Base-by-base conservation (phyloP, 2,329 filamentous ascomycete species). In the Trichoderma citrinoviride region DNA sequence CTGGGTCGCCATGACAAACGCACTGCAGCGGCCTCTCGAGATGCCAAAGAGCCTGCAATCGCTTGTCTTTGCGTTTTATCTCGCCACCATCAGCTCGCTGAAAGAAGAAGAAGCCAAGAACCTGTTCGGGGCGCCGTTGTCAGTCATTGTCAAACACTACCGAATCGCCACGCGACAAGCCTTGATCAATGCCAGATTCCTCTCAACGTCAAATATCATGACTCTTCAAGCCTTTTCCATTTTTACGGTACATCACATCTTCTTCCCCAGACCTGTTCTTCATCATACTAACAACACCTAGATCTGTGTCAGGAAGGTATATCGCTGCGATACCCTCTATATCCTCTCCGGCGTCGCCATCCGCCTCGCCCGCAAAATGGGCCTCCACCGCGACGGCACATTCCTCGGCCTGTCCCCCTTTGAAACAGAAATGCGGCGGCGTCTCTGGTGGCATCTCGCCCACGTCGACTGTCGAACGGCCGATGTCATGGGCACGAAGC, bases 401-500 rank as follows among this genome's bases (percentile, higher is more conserved):
- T 61, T 43, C 10, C 57, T 61, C 8, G 57, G 57, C 8, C 47
- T 61, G 0, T 5, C 57, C 0, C 85, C 86, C 0, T 88, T 89
- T 69, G 87, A 90, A 69, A 83, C 83, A 1, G 87, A 90, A 71
- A 89, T 90, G 80, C 82, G 87, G n/a, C 79, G 87, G 44, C 80
- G 87, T 3, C 78, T 90, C 17, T 90, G 87, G 87, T 88, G 86
- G 86, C 82, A 86, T 70, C 81, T 89, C 25, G 79, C 86, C 52
- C 77, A 87, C 60, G 77, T 85, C 57, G 86, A 88, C 67, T 78
- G 81, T 47, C 83, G 84, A 67, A 82, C 83, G 60, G 85, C 84
- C 43, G 74, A 87, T 63, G 77, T 84, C 63, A 86, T 85, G 7
- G 85, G 85, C 1, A 78, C 87, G 23, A 83, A 79, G 63, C 81